Conservation (phyloP, 768 basidiomycete species). For the Termitomyces eurrhizus region DNA sequence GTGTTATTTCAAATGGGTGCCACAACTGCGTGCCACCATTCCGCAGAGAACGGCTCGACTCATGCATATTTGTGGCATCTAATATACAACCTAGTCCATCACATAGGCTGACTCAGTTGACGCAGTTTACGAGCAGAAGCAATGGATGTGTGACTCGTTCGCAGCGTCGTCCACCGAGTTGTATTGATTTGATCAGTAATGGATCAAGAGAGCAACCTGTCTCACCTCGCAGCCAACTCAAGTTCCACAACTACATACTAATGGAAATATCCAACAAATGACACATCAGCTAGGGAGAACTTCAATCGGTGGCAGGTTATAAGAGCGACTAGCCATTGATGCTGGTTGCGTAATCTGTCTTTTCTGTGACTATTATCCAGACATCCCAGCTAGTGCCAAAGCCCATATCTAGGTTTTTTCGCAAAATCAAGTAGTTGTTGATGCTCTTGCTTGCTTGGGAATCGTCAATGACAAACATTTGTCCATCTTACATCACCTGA, state of each 20-base stretch:
- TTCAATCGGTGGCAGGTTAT: not conserved
- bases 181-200: not conserved
- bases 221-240: not conserved
- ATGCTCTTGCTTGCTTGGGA: no score
- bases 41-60: not conserved
- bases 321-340: not conserved
- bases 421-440: no score
- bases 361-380: not conserved
- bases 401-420: no score
- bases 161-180: not conserved
- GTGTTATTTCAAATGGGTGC: not conserved
- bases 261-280: no score
- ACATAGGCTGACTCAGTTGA: no score
- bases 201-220: not conserved
- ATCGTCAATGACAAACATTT: no score
- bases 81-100: not conserved
- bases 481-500: no score
- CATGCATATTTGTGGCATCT: not conserved
- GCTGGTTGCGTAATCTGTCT: not conserved
- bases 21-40: not conserved
- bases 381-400: no score
- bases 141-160: not conserved
- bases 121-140: not conserved
- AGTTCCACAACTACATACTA: not conserved
- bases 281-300: no score